Base-by-base conservation (phyloP, 805 yeast genomes). In the Alloascoidea hylecoeti region DNA sequence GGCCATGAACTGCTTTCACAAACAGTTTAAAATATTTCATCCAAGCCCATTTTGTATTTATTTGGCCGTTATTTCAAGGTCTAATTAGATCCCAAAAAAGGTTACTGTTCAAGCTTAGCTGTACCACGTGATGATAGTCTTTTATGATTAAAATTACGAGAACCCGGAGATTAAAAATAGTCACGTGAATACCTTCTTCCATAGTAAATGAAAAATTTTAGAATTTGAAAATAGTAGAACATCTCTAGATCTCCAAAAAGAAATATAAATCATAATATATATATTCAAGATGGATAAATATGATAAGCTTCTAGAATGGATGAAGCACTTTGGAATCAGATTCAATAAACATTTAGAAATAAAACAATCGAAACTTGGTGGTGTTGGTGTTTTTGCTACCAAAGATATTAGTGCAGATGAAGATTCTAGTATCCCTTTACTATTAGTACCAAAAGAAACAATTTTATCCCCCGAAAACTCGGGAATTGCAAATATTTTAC, bases 401-500 rank as follows among this genome's bases (percentile, higher is more conserved):
- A 23, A 9, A 23, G 30, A 23, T n/a, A 23, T 23, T n/a, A n/a
- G n/a, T 9, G 13, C 30, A 23, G 30, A 23, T 9, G 9, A 23
- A 9, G 30, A 23, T 9, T 9, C 9, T 9, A n/a, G 9, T 23
- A n/a, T 23, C 9, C 30, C 30, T 23, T 44, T 62, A 15, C 44
- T 53, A 13, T 39, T 44, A 14, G 49, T 61, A 5, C 63, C 63
- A 4, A 61, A 61, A 36, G 27, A 41, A 3, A 41, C 46, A 4
- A 50, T 59, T 6, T 45, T 61, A 16, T 48, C 57, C 4, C 55
- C 60, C 3, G 40, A 42, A n/a, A 63, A 58, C 19, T 61, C 63
- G 12, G 63, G 55, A 1, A 69, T 88, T 18, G 72, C 83, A 18
- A 81, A 86, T 46, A 49, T 86, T 13, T 50, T 88, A 9, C 53